Evolutionary conservation across 306 rosid species (phyloP), one percentile per base, ranked within the genome.

Genomic region (Quercus engelmannii): DNA sequence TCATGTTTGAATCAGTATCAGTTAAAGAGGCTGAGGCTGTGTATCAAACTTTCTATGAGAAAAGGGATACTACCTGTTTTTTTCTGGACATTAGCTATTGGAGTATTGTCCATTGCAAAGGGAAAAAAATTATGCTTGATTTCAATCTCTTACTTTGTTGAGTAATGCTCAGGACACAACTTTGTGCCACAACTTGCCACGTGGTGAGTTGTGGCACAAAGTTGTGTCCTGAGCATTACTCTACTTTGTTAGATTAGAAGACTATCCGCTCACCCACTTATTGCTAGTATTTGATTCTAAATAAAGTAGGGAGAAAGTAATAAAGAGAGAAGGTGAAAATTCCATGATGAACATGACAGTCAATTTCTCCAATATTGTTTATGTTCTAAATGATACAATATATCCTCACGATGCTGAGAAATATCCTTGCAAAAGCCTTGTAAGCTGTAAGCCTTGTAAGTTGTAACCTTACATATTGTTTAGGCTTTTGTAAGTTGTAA

Each of bases 291-390:
- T 73, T 69, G 14, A 18, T 67, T 18, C 1, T 55, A 56, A 54
- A 74, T 38, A 71, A 82, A 65, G 64, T 51, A 28, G 33, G 67
- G 38, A 23, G 17, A 8, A 81, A 33, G 52, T 18, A 68, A 35
- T 7, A 8, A 76, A 77, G 58, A 1, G 7, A 33, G 76, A 30
- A 7, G 69, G 30, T 55, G 18, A 77, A 77, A 82, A 61, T 58
- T 78, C 63, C 20, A 19, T 52, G 70, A 57, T 58, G 93, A 81
- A 76, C n/a, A 70, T 65, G 80, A 74, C 80, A 55, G 7, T 1
- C 31, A 78, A 74, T 81, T 83, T 81, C 74, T 85, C 71, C 54
- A 73, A 79, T 79, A 71, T 70, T 70, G 52, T 19, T 67, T 67
- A 9, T 3, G 6, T 20, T 19, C 72, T 67, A 67, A n/a, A 33